These are phyloP conservation scores for Acacia confusa DNA, from an alignment of 306 rosid species.

Conservation along the genomic window DNA sequence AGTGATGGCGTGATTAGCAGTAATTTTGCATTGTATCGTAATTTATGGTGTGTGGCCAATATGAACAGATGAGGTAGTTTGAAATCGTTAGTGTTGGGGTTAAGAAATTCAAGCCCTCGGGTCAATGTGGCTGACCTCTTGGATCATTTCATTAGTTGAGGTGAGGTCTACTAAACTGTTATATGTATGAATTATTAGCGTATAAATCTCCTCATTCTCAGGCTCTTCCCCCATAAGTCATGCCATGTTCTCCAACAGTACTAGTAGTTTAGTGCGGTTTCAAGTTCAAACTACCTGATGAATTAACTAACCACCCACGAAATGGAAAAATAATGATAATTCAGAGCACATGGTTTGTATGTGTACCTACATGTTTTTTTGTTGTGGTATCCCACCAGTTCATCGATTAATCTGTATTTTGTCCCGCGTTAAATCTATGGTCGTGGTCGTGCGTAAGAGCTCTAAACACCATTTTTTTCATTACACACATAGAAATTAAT, in stretches of 20 bases:
- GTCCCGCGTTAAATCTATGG: too few relatives aligned
- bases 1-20: conserved; percentile 65
- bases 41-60: conserved; percentile 29
- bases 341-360: too few relatives aligned
- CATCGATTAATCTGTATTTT: too few relatives aligned
- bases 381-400: too few relatives aligned
- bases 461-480: too few relatives aligned
- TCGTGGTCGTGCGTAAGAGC: too few relatives aligned
- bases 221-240: background rate
- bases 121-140: conserved; percentile 45
- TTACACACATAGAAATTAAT: too few relatives aligned
- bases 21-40: conserved; percentile 10
- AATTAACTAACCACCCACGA: too few relatives aligned
- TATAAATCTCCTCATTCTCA: background rate
- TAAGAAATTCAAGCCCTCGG: background rate
- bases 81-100: conserved; percentile 17
- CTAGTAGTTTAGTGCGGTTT: too few relatives aligned
- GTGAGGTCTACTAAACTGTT: background rate
- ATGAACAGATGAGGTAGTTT: conserved; percentile 5
- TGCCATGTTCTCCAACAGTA: background rate
- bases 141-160: background rate
- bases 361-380: too few relatives aligned
- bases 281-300: too few relatives aligned
- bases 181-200: background rate
- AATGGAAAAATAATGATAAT: too few relatives aligned